These are phyloP conservation scores for Backusella morwellensis DNA, from an alignment of 192 early-diverging fungal genomes.

Conservation along the genomic window DNA sequence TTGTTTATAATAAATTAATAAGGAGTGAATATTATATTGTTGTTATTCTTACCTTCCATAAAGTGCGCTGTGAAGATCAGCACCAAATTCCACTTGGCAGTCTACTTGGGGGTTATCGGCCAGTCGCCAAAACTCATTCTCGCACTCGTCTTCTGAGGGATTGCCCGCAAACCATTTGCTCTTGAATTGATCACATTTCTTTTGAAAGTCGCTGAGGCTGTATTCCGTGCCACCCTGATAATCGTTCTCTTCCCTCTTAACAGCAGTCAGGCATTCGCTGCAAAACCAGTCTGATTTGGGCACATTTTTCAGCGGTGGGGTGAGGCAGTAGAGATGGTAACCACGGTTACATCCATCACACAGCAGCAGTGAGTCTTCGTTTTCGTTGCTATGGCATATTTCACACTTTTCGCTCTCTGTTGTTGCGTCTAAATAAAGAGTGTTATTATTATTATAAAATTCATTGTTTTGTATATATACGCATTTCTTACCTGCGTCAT, in stretches of 20 bases:
- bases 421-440: background rate
- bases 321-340: slow-evolving; percentile 81
- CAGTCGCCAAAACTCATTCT: slow-evolving; percentile 92
- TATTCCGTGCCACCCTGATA: slow-evolving; percentile 89
- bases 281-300: slow-evolving; percentile 87
- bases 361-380: slow-evolving; percentile 71
- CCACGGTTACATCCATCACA: slow-evolving; percentile 88
- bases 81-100: slow-evolving; percentile 94
- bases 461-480: slow-evolving; percentile 18
- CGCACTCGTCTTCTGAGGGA: slow-evolving; percentile 76
- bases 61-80: slow-evolving; percentile 86
- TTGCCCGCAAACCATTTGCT: slow-evolving; percentile 58
- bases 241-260: slow-evolving; percentile 82
- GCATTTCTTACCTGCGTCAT: background rate
- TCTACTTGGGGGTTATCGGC: slow-evolving; percentile 83
- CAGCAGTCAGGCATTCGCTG: slow-evolving; percentile 69
- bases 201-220: slow-evolving; percentile 74
- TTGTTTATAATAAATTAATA: background rate
- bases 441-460: background rate
- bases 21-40: slow-evolving; percentile 3
- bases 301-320: slow-evolving; percentile 57
- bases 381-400: slow-evolving; percentile 40
- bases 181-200: slow-evolving; percentile 82
- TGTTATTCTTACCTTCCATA: slow-evolving; percentile 73
- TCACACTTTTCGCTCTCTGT: slow-evolving; percentile 36